Evolutionary conservation across 169 alveolate genomes (phyloP).

Genomic region (Plasmodium fragile): DNA sequence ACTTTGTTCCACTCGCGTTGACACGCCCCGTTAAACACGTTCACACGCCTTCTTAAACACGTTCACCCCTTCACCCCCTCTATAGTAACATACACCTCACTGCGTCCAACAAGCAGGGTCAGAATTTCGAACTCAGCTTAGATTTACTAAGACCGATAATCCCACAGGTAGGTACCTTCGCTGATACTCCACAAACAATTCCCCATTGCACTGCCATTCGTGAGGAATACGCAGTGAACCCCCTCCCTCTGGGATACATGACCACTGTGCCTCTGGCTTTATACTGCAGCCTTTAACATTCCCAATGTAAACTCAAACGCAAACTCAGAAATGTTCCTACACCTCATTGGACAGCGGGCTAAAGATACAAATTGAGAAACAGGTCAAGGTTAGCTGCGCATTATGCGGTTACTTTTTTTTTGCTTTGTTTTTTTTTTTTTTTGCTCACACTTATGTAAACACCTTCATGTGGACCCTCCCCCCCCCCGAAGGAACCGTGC

Average conservation of each 20-base stretch:
- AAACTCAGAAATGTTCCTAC: conserved; percentile 30
- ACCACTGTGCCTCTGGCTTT: not conserved
- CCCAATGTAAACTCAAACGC: not conserved
- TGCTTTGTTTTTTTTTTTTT: not conserved
- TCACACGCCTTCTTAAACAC: too few relatives aligned
- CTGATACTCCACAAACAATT: not conserved
- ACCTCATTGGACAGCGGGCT: conserved; percentile 6
- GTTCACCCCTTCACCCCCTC: not conserved
- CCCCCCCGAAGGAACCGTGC: conserved; percentile 58
- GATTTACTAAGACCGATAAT: conserved; percentile 60
- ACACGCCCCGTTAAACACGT: not conserved
- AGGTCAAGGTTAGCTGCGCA: conserved; percentile 27
- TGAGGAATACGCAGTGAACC: not conserved
- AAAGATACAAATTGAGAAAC: conserved; percentile 40
- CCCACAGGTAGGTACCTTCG: conserved; percentile 42
- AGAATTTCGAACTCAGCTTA: conserved; percentile 20
- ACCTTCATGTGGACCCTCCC: not conserved
- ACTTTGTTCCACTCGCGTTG: not conserved
- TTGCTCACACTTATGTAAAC: not conserved
- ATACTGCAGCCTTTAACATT: not conserved
- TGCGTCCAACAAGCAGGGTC: conserved; percentile 32
- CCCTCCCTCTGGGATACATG: not conserved
- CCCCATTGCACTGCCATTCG: not conserved
- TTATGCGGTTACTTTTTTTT: not conserved
- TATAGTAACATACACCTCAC: conserved; percentile 53